Evolutionary conservation across 148 eudicot genomes (phyloP), one percentile per base, ranked within the genome.

Genomic region (Vaccinium macrocarpon): DNA sequence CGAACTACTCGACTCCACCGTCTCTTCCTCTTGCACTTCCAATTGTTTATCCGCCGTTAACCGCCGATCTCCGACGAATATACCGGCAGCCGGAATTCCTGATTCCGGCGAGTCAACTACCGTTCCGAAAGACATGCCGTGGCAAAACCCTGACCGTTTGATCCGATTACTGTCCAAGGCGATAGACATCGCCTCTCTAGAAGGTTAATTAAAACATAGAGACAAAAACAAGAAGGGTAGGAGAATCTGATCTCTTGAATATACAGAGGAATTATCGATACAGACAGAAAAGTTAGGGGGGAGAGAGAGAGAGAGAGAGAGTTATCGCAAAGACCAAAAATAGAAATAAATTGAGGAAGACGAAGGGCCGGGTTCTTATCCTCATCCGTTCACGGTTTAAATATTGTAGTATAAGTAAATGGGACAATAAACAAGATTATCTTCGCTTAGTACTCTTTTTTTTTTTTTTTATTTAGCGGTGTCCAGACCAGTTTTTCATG

Each of bases 81-180:
- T 8, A 8, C 25, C 84, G 10, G 29, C 15, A 2, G 59, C 64
- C 52, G 61, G 64, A 0, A 73, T 49, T 29, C 80, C 78, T 12
- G 73, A 71, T 59, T 82, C 88, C 56, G 88, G 74, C 74, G 87
- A 62, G 50, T 82, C 84, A 68, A 74, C 86, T 50, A 78, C 86
- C 81, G 87, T 19, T 75, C 81, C 79, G 5, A 19, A 83, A 4
- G 85, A 21, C 87, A 82, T 87, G 23, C 81, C 70, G 49, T n/a
- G 80, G 80, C 78, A 73, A 6, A 84, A 82, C 19, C 82, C 87
- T 2, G 89, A 55, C 83, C 89, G 84, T 13, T 87, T 79, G 89
- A 87, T 88, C 80, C 61, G 38, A 53, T 84, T 83, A 59, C 76
- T 66, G 78, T 89, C 87, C 79, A 89, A 71, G 5, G 91, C 89